Base-by-base conservation (phyloP, 1,284 basidiomycete species). In the Apiotrichum laibachii region DNA sequence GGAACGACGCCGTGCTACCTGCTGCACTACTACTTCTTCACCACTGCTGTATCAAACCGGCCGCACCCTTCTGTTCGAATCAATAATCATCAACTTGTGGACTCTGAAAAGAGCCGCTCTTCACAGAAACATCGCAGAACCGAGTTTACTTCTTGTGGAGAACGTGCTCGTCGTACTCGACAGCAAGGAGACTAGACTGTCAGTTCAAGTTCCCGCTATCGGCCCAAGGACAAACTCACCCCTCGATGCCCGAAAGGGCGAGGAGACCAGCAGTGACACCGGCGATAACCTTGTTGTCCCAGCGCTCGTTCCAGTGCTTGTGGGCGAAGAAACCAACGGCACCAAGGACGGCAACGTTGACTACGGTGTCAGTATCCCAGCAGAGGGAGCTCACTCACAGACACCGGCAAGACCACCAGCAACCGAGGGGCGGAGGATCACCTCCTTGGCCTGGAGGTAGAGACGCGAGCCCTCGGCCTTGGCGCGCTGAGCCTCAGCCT, bases 211-310 rank as follows among this genome's bases (percentile, higher is more conserved):
- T 31, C 26, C 26, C 26, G 7, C 26, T 7, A 44, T 21, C 7
- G 10, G 19, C 43, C 6, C n/a, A 21, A 3, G 43, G 4, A n/a
- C 6, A 21, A 11, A 75, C 84, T 76, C 68, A 89, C 86, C 86
- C 86, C 81, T 90, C 88, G 44, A 84, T 82, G 42, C 84, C 82
- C 78, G 85, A 86, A 22, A 91, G 78, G 2, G 84, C 80, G 21
- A 88, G 64, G 8, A 92, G 75, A 16, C 87, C 88, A 51, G 85
- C 82, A 11, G 84, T 81, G 33, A 88, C 79, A 10, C 84, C 83
- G 22, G 85, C 85, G 9, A 92, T 83, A 12, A 82, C 75, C 19
- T 85, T 82, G 62, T 83, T 80, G 75, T 92, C 88, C 89, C 89
- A 92, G 15, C 84, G 84, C 58, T 78, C 76, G 77, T 81, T 71